These are phyloP conservation scores for Suillus decipiens DNA, from an alignment of 768 basidiomycete species.

Conservation along the genomic window DNA sequence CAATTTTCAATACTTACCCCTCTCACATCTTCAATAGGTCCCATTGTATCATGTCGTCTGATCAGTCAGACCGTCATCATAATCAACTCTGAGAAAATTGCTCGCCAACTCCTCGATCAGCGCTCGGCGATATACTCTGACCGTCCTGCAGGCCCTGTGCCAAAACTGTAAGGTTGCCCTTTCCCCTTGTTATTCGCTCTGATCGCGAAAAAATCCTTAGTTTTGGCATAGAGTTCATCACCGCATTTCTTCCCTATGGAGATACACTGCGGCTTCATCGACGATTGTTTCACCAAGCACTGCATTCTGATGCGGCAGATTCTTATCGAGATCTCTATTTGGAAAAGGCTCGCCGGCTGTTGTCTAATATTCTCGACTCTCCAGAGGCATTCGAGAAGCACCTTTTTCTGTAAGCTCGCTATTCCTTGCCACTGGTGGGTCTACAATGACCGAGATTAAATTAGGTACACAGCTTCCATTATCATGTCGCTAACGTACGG, in stretches of 20 bases:
- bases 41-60: conserved; percentile 29
- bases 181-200: neutral
- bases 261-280: conserved; percentile 31
- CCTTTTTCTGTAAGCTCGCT: conserved; percentile 20
- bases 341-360: conserved; percentile 22
- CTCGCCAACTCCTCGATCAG: conserved; percentile 31
- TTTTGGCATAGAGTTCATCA: conserved; percentile 31
- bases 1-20: neutral
- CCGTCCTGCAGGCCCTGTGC: conserved; percentile 23
- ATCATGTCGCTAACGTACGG: conserved; percentile 34
- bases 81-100: conserved; percentile 28
- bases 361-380: conserved; percentile 22
- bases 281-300: conserved; percentile 29
- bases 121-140: conserved; percentile 32
- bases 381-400: conserved; percentile 29
- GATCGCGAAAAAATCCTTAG: conserved; percentile 12
- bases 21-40: conserved; percentile 20
- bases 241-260: conserved; percentile 31
- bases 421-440: neutral
- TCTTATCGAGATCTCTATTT: conserved; percentile 26
- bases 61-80: conserved; percentile 28
- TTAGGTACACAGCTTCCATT: conserved; percentile 33
- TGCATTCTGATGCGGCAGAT: conserved; percentile 23
- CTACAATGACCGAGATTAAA: neutral
- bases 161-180: conserved; percentile 22